Evolutionary conservation across 257 asterid genomes (phyloP).

Genomic region (Petunia axillaris): DNA sequence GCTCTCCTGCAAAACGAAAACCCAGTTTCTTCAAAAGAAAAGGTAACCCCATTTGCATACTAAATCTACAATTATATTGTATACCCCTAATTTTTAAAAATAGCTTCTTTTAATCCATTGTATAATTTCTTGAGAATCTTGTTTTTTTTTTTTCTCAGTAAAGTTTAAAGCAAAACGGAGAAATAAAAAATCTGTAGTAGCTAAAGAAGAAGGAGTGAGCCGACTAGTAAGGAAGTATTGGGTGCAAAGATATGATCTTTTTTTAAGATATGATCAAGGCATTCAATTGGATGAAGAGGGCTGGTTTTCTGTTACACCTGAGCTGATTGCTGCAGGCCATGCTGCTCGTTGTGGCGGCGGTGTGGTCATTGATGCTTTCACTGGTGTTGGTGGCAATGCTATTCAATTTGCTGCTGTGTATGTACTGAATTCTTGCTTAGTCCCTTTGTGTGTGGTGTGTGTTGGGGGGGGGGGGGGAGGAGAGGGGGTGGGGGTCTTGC

Average conservation of each 20-base stretch:
- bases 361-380: constrained; percentile 74
- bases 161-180: constrained; percentile 39
- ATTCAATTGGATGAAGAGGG: constrained; percentile 87
- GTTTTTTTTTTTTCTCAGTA: constrained; percentile 32
- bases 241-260: constrained; percentile 79
- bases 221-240: constrained; percentile 76
- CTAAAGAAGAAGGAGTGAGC: constrained; percentile 51
- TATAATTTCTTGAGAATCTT: background rate
- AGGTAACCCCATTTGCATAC: constrained; percentile 40
- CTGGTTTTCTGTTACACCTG: constrained; percentile 98
- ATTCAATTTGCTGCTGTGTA: constrained; percentile 77
- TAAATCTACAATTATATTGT: background rate
- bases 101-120: background rate
- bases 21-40: constrained; percentile 45
- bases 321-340: constrained; percentile 74
- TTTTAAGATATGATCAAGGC: constrained; percentile 70
- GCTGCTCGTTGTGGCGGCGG: constrained; percentile 65
- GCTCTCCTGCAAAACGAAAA: constrained; percentile 36
- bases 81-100: background rate
- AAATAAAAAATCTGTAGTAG: constrained; percentile 26
- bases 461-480: too few species aligned
- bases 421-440: constrained; percentile 18
- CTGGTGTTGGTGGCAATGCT: constrained; percentile 93
- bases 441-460: background rate
- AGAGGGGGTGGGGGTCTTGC: background rate